A percentile compares a stretch with the other conserved stretches of the same genome.
These are phyloP conservation scores for Fibroporia radiculosa DNA, from an alignment of 768 basidiomycete genomes.

Conservation along the genomic window DNA sequence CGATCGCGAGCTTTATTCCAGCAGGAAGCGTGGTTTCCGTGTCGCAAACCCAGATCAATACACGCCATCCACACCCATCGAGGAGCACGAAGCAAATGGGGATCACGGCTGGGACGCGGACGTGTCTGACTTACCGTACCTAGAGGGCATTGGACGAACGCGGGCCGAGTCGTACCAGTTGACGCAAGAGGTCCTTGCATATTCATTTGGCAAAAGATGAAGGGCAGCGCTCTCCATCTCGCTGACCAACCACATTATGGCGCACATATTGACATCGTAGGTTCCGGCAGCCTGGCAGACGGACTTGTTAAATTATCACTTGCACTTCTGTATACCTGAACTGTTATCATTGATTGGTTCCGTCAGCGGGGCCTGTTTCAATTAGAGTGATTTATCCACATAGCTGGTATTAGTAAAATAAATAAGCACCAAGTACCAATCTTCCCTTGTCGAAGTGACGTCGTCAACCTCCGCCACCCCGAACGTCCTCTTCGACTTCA, in stretches of 20 bases:
- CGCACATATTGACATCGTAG: background rate
- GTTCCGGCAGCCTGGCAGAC: background rate
- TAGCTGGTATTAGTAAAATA: background rate
- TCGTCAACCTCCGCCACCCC: constrained; percentile 8
- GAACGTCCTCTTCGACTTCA: constrained; percentile 56
- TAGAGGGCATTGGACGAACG: constrained; percentile 1
- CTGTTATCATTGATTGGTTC: background rate
- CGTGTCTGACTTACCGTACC: background rate
- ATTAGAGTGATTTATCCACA: too few species aligned
- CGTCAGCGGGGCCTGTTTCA: too few species aligned
- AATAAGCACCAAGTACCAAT: background rate
- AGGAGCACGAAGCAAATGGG: background rate
- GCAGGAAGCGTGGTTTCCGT: constrained; percentile 8
- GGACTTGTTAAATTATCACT: background rate
- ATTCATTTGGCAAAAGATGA: constrained; percentile 5
- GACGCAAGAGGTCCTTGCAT: constrained; percentile 3
- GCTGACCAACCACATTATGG: background rate
- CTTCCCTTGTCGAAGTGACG: background rate
- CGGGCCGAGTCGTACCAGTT: constrained; percentile 5
- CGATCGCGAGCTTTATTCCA: background rate
- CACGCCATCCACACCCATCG: background rate
- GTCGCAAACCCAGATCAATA: constrained; percentile 17
- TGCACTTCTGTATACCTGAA: background rate
- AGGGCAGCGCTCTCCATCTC: background rate
- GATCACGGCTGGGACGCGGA: constrained; percentile 2